Evolutionary conservation across 768 basidiomycete species (phyloP).

Genomic region (Trametes elegans): DNA sequence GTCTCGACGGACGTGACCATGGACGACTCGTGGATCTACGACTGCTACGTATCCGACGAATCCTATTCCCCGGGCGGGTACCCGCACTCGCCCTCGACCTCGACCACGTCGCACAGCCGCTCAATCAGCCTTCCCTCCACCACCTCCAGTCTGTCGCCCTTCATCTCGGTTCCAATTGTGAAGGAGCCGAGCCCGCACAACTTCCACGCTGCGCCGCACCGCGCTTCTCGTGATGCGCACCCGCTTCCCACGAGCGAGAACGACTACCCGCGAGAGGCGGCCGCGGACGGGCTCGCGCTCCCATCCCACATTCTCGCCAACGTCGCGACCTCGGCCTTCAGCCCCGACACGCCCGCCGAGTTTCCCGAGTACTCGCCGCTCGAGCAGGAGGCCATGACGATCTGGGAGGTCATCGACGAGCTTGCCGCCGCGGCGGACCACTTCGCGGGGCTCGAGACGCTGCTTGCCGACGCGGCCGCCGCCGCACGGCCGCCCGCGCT

Average conservation of each 20-base stretch:
- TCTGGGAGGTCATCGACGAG: constrained; percentile 18
- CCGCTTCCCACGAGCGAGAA: neutral
- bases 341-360: neutral
- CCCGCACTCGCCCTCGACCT: constrained; percentile 12
- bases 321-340: constrained; percentile 12
- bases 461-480: neutral
- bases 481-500: neutral
- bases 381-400: constrained; percentile 16
- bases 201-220: neutral
- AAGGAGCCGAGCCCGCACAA: constrained; percentile 5
- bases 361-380: constrained; percentile 18
- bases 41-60: constrained; percentile 19
- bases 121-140: constrained; percentile 12
- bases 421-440: constrained; percentile 8
- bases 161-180: constrained; percentile 7
- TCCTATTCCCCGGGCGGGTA: constrained; percentile 11
- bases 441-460: constrained; percentile 7
- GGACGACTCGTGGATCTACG: constrained; percentile 20
- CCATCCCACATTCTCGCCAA: neutral
- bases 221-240: neutral
- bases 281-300: neutral
- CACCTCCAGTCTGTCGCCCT: constrained; percentile 7
- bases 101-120: constrained; percentile 10
- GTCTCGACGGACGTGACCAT: constrained; percentile 4
- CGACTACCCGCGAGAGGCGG: neutral